Evolutionary conservation across 306 rosid genomes (phyloP).

Genomic region (Astragalus glycyphyllos): DNA sequence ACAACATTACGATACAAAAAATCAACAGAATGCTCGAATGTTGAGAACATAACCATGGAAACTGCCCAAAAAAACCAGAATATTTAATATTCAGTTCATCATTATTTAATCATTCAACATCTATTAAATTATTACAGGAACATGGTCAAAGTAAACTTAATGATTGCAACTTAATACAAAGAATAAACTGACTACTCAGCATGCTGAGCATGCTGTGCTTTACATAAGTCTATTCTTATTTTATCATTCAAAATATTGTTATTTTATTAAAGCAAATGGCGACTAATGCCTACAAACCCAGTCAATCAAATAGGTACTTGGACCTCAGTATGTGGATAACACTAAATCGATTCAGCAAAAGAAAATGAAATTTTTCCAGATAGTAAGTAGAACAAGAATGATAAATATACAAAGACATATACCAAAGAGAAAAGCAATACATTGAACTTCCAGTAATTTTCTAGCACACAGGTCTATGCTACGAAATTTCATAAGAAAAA

Average conservation of each 20-base stretch:
- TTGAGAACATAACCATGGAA: conserved; percentile 69
- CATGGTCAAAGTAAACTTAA: neutral
- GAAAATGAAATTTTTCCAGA: neutral
- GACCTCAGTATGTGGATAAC: neutral
- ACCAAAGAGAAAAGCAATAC: conserved; percentile 19
- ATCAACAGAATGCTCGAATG: conserved; percentile 66
- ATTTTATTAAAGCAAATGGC: conserved; percentile 23
- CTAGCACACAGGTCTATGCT: neutral
- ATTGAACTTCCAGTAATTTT: neutral
- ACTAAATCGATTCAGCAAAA: conserved; percentile 21
- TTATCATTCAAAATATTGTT: conserved; percentile 18
- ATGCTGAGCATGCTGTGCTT: conserved; percentile 17
- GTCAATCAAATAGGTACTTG: conserved; percentile 8
- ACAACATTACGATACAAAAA: conserved; percentile 55
- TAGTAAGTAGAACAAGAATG: conserved; percentile 8
- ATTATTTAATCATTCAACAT: neutral
- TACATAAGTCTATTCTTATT: conserved; percentile 17
- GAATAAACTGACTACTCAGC: conserved; percentile 21
- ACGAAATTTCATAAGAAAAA: conserved; percentile 5
- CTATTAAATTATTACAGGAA: neutral
- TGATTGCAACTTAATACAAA: conserved; percentile 16
- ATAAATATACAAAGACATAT: conserved; percentile 16
- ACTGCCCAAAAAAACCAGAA: conserved; percentile 48
- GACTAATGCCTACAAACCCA: conserved; percentile 12
- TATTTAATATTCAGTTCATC: conserved; percentile 32